These are phyloP conservation scores for Hypoxylon sp. DNA, from an alignment of 2,329 filamentous ascomycete species.

Conservation along the genomic window DNA sequence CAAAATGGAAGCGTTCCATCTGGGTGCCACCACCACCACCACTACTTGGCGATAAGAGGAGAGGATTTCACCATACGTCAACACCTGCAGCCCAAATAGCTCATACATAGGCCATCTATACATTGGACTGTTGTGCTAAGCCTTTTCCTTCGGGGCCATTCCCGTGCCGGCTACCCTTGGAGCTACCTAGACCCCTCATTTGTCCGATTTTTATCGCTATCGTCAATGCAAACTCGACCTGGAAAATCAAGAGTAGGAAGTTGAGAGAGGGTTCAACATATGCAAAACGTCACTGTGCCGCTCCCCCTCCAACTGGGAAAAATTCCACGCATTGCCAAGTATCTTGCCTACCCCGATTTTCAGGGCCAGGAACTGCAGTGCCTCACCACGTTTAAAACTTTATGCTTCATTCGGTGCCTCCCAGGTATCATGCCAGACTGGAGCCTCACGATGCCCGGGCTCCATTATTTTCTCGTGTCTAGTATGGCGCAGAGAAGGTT, in stretches of 20 bases:
- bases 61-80: conserved; percentile 45
- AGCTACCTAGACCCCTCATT: conserved; percentile 29
- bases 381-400: conserved; percentile 22
- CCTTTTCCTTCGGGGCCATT: conserved; percentile 34
- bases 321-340: conserved; percentile 39
- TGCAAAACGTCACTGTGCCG: conserved; percentile 34
- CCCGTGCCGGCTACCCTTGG: conserved; percentile 31
- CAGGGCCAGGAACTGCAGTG: conserved; percentile 22
- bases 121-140: conserved; percentile 30
- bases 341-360: conserved; percentile 21
- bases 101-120: conserved; percentile 35
- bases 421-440: conserved; percentile 17
- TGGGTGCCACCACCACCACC: conserved; percentile 23
- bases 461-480: conserved; percentile 20
- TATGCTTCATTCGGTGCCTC: conserved; percentile 12
- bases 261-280: conserved; percentile 14
- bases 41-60: conserved; percentile 33
- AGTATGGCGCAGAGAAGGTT: conserved; percentile 19
- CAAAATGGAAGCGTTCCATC: conserved; percentile 27
- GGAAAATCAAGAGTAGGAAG: conserved; percentile 29
- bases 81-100: conserved; percentile 45
- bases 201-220: conserved; percentile 33
- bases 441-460: conserved; percentile 35
- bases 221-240: conserved; percentile 33
- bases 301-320: conserved; percentile 9